Conservation (phyloP, 2,329 filamentous ascomycete genomes). For the Penicillium sp. region DNA sequence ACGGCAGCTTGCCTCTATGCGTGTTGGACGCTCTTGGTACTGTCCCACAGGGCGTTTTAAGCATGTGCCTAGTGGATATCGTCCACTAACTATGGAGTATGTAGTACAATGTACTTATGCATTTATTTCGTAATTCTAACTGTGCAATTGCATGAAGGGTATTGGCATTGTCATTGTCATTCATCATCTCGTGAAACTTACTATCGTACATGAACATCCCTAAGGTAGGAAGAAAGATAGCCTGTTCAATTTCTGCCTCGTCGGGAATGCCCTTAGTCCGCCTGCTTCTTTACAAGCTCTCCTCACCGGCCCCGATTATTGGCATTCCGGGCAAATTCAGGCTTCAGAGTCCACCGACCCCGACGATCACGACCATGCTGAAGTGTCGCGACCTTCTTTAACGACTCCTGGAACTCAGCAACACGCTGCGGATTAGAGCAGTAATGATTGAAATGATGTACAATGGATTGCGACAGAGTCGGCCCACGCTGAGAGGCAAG, state of each 20-base stretch:
- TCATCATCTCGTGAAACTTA: conserved; percentile 3
- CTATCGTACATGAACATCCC: conserved; percentile 5
- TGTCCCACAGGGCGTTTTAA: conserved; percentile 5
- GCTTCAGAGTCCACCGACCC: conserved; percentile 60
- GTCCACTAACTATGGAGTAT: background rate
- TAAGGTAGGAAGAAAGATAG: background rate
- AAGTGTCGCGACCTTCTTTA: conserved; percentile 73
- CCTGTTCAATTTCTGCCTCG: background rate
- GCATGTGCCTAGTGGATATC: background rate
- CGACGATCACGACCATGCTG: conserved; percentile 49
- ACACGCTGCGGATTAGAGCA: conserved; percentile 69
- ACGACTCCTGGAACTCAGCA: conserved; percentile 76
- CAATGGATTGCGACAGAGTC: conserved; percentile 78
- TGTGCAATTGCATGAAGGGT: background rate
- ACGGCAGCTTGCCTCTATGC: background rate
- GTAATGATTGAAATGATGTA: conserved; percentile 84
- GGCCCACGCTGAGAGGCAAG: conserved; percentile 74
- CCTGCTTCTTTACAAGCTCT: background rate
- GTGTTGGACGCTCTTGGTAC: background rate
- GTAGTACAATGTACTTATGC: background rate
- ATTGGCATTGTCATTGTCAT: conserved; percentile 1
- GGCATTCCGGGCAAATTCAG: conserved; percentile 48
- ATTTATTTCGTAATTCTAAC: background rate
- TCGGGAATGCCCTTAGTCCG: background rate
- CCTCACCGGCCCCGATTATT: conserved; percentile 14